phyloP scores from a whole-genome alignment of 371 early-diverging fungal species.

The Capniomyces stellatus region DNA sequence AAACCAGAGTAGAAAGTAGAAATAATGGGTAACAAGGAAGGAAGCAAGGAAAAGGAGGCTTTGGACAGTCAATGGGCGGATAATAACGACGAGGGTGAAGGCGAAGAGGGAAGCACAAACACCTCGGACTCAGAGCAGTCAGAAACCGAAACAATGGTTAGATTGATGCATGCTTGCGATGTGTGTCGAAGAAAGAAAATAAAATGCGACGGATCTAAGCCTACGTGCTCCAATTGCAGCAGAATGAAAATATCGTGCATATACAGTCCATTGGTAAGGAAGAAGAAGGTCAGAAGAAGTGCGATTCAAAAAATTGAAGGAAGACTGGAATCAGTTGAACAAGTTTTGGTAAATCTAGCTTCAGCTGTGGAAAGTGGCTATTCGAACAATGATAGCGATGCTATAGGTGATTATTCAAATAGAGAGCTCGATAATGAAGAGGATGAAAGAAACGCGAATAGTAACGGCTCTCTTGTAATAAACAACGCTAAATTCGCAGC shows the following conservation, averaged over 20 bases:
- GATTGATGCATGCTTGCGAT: conserved; percentile 23
- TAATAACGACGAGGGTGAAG: no score
- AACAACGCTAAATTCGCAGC: background rate
- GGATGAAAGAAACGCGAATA: background rate
- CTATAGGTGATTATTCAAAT: background rate
- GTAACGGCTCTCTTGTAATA: background rate
- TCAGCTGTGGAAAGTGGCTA: conserved; percentile 15
- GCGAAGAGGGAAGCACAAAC: background rate
- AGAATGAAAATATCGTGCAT: conserved; percentile 22
- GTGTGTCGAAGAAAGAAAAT: conserved; percentile 24
- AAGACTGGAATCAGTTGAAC: conserved; percentile 25
- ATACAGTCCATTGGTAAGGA: conserved; percentile 26
- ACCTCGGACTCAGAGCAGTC: conserved; percentile 2
- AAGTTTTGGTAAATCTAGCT: conserved; percentile 13
- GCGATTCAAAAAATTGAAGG: conserved; percentile 27
- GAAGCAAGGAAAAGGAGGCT: no score
- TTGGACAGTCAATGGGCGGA: no score
- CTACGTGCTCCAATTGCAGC: conserved; percentile 22
- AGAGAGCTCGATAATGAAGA: background rate
- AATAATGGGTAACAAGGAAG: no score
- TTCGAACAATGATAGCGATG: background rate
- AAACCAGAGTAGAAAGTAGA: no score
- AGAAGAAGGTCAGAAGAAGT: conserved; percentile 25
- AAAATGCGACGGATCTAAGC: conserved; percentile 27
- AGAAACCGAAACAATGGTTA: conserved; percentile 8